A percentile compares a stretch with the other conserved stretches of the same genome.
phyloP scores from a whole-genome alignment of 208 protist species.

The Leishmania guyanensis region DNA sequence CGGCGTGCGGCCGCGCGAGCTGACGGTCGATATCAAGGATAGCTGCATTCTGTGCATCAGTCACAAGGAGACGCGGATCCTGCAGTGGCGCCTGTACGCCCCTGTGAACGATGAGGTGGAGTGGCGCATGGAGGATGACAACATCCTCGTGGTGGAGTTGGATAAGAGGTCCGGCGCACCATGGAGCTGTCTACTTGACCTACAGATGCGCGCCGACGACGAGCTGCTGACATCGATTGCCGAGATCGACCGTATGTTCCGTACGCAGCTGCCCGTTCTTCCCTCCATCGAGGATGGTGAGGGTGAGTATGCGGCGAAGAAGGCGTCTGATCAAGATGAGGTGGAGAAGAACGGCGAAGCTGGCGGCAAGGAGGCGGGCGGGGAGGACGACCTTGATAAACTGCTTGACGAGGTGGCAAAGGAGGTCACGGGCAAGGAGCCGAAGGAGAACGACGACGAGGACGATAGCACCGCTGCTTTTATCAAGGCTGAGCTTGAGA shows the following conservation, averaged over 20 bases:
- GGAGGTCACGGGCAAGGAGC: conserved; percentile 47
- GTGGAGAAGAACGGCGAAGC: conserved; percentile 11
- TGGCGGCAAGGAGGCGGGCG: conserved; percentile 14
- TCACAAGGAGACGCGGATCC: conserved; percentile 55
- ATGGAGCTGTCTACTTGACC: conserved; percentile 81
- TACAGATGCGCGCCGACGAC: conserved; percentile 70
- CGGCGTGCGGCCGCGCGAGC: conserved; percentile 65
- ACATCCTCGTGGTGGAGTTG: conserved; percentile 62
- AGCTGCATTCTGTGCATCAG: conserved; percentile 70
- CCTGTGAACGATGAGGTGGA: conserved; percentile 75
- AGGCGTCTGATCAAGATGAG: conserved; percentile 40
- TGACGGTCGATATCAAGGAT: conserved; percentile 86
- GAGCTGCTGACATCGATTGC: conserved; percentile 45
- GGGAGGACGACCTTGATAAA: conserved; percentile 72
- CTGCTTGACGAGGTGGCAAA: conserved; percentile 80
- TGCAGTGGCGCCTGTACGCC: conserved; percentile 88
- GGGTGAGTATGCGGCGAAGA: conserved; percentile 24
- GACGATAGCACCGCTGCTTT: conserved; percentile 39
- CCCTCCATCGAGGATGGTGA: conserved; percentile 37
- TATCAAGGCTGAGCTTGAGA: conserved; percentile 77
- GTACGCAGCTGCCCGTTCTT: conserved; percentile 65
- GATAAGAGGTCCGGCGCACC: conserved; percentile 57
- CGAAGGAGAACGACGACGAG: conserved; percentile 28
- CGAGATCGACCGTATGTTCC: conserved; percentile 76
- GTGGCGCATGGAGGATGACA: conserved; percentile 77